These are phyloP conservation scores for Phialophora tarda DNA, from an alignment of 2,329 filamentous ascomycete species.

Conservation along the genomic window DNA sequence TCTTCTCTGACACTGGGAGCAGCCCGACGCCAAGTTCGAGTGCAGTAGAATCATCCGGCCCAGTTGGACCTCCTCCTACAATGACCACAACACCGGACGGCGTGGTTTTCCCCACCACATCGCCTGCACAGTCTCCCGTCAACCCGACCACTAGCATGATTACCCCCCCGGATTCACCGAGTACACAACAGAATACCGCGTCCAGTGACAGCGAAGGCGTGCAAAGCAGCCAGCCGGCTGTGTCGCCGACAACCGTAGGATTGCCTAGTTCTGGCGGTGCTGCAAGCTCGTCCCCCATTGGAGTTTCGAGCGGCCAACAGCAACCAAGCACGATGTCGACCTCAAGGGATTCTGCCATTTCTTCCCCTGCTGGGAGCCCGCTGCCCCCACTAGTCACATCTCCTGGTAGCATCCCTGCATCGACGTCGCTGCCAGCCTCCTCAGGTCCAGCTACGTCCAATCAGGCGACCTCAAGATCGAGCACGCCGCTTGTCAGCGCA, in stretches of 20 bases:
- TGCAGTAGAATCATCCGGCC: constrained; percentile 15
- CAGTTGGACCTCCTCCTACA: constrained; percentile 3
- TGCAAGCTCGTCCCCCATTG: constrained; percentile 8
- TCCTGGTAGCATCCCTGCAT: background rate
- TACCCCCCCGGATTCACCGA: background rate
- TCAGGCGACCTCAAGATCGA: constrained; percentile 10
- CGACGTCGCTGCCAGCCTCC: constrained; percentile 1
- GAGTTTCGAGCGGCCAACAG: constrained; percentile 6
- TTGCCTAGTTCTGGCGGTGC: background rate
- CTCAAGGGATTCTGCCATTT: background rate
- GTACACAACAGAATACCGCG: constrained; percentile 2
- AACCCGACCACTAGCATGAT: background rate
- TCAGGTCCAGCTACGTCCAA: constrained; percentile 2
- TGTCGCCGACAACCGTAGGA: background rate
- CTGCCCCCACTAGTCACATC: background rate
- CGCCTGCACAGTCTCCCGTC: background rate
- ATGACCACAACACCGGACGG: constrained; percentile 1
- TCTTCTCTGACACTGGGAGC: constrained; percentile 14
- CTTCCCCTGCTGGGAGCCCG: constrained; percentile 1
- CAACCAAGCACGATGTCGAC: constrained; percentile 10
- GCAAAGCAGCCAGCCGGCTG: background rate
- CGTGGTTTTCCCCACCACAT: background rate
- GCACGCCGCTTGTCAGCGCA: constrained; percentile 50
- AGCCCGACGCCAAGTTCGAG: constrained; percentile 1
- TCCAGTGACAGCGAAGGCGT: background rate